Evolutionary conservation across 768 basidiomycete species (phyloP), one percentile per base, ranked within the genome.

Genomic region (Boletus insuetus): DNA sequence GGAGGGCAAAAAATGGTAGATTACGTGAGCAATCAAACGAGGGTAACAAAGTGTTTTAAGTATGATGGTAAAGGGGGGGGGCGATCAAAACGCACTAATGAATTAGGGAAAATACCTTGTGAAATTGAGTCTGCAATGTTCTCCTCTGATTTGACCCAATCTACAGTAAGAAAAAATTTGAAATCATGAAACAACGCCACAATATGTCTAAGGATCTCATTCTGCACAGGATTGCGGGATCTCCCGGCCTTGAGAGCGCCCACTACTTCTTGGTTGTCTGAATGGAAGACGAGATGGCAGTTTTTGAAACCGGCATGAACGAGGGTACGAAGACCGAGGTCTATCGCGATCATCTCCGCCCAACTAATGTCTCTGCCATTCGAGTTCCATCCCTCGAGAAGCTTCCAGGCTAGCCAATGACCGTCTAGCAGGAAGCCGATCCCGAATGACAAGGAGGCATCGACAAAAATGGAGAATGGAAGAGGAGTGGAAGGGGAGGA

Each of bases 251-350:
- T 49, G 0, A 61, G 22, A 0, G 55, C 49, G 0, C 46, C 22
- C 0, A 81, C 67, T 0, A 79, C 75, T 0, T 74, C 75, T 8
- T 59, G 34, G 53, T 81, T 79, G 56, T 82, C 78, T 0, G 75
- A 79, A 7, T 68, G 66, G 1, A 82, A 50, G 0, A 54, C 41
- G 6, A 78, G 42, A 20, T 66, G 67, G 6, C 56, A 61, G 6
- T 67, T 56, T 0, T 3, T 6, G 32, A 65, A 58, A 2, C 67
- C 65, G 0, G 64, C 46, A 0, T 70, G 56, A 7, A 48, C 17
- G 0, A 41, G 22, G 1, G 35, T 44, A 13, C 32, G 3, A 1
- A 49, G 26, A 13, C 34, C 41, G 3, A 51, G 8, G 12, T 51
- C 34, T 1, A 51, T n/a, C 8, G 42, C 34, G 1, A 44, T 34